These are phyloP conservation scores for Brassica cretica DNA, from an alignment of 345 rosid genomes.

Conservation along the genomic window DNA sequence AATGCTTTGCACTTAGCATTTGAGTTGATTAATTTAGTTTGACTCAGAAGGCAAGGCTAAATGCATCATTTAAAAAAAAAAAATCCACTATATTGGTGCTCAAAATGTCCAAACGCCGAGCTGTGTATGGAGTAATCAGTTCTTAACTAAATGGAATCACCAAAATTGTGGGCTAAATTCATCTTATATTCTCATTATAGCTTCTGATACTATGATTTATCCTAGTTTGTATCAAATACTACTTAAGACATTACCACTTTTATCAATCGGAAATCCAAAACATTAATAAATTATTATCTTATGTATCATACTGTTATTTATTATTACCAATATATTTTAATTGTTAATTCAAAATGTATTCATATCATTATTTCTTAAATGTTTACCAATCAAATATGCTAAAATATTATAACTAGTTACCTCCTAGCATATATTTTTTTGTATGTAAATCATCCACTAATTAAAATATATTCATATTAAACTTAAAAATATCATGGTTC, in stretches of 20 bases:
- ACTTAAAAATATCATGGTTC: background rate
- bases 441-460: background rate
- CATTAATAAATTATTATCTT: background rate
- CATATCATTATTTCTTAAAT: background rate
- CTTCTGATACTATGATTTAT: background rate
- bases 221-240: background rate
- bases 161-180: constrained; percentile 10
- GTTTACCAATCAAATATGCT: background rate
- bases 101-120: constrained; percentile 26
- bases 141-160: constrained; percentile 3
- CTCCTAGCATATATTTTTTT: background rate
- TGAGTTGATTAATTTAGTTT: background rate
- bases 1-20: constrained; percentile 4
- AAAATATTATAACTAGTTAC: background rate
- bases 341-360: background rate
- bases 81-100: background rate
- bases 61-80: background rate
- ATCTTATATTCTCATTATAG: background rate
- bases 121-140: background rate
- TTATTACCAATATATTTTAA: background rate
- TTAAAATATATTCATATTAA: background rate
- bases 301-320: background rate
- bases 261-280: background rate
- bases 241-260: background rate
- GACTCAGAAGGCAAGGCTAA: background rate